A percentile compares a stretch with the other conserved stretches of the same genome.
Evolutionary conservation across 139 green algal species (phyloP).

Genomic region (Chlorella sp.): DNA sequence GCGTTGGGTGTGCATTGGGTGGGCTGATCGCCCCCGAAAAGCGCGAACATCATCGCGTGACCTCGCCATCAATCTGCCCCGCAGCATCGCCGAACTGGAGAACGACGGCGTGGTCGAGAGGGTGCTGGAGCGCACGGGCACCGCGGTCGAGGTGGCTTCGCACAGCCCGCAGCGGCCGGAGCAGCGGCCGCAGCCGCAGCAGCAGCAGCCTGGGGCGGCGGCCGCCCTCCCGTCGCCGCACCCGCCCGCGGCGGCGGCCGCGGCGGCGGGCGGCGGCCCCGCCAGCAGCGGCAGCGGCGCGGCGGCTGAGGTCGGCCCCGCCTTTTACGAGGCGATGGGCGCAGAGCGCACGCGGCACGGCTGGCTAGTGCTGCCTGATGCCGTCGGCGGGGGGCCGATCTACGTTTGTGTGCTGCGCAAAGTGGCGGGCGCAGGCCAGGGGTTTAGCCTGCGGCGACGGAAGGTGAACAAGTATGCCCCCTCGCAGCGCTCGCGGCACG

Average conservation of each 20-base stretch:
- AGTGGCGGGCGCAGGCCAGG: too few relatives aligned
- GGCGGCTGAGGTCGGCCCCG: not conserved
- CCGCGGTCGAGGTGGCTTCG: not conserved
- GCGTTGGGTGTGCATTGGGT: too few relatives aligned
- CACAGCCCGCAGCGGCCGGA: conserved; percentile 4
- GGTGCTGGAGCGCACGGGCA: conserved; percentile 20
- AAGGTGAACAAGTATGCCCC: conserved; percentile 27
- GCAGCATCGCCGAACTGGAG: conserved; percentile 49
- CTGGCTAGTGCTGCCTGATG: conserved; percentile 53
- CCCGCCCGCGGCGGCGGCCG: too few relatives aligned
- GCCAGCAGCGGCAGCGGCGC: not conserved
- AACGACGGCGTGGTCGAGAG: conserved; percentile 64
- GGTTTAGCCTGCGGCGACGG: not conserved
- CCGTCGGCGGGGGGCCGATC: conserved; percentile 44
- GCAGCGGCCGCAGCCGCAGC: not conserved
- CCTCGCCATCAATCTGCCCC: too few relatives aligned
- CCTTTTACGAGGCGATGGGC: conserved; percentile 14
- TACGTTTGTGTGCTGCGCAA: conserved; percentile 61
- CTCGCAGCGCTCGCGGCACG: too few relatives aligned
- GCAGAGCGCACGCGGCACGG: conserved; percentile 46
- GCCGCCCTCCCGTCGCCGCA: too few relatives aligned
- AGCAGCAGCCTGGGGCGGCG: not conserved
- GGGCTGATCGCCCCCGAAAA: too few relatives aligned
- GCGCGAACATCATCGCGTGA: too few relatives aligned
- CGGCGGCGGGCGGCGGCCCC: not conserved